Evolutionary conservation across 2,329 filamentous ascomycete species (phyloP).

Genomic region (Metarhizium sp.): DNA sequence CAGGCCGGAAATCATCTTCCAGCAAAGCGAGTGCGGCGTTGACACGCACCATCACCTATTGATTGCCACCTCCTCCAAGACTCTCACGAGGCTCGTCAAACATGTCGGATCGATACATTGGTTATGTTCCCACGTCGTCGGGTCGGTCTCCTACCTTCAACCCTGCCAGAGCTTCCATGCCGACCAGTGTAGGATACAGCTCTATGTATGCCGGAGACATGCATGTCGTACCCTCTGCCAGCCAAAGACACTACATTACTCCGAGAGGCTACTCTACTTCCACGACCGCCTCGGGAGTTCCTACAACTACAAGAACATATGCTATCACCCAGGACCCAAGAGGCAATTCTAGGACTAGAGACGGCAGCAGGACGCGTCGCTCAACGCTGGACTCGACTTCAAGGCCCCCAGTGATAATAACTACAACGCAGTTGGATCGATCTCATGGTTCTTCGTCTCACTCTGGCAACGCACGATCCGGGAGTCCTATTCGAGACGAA

Average conservation of each 20-base stretch:
- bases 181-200: conserved; percentile 39
- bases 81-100: conserved; percentile 7
- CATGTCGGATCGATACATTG: conserved; percentile 40
- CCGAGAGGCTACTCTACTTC: conserved; percentile 25
- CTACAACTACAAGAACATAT: conserved; percentile 45
- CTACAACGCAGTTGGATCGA: conserved; percentile 37
- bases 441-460: conserved; percentile 31
- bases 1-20: background rate
- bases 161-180: conserved; percentile 45
- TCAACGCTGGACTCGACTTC: conserved; percentile 40
- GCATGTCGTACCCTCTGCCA: conserved; percentile 40
- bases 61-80: background rate
- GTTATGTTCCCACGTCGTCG: conserved; percentile 24
- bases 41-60: background rate
- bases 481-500: conserved; percentile 42
- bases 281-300: conserved; percentile 23
- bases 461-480: conserved; percentile 22
- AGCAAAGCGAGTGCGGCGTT: background rate
- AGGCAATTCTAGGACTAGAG: conserved; percentile 38
- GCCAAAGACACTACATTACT: conserved; percentile 23
- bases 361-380: conserved; percentile 38
- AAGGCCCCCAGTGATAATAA: conserved; percentile 48
- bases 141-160: conserved; percentile 36
- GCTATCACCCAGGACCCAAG: conserved; percentile 44
- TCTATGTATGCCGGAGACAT: conserved; percentile 43